Evolutionary conservation across 2,329 filamentous ascomycete species (phyloP), one percentile per base, ranked within the genome.

Genomic region (Colletotrichum sp.): DNA sequence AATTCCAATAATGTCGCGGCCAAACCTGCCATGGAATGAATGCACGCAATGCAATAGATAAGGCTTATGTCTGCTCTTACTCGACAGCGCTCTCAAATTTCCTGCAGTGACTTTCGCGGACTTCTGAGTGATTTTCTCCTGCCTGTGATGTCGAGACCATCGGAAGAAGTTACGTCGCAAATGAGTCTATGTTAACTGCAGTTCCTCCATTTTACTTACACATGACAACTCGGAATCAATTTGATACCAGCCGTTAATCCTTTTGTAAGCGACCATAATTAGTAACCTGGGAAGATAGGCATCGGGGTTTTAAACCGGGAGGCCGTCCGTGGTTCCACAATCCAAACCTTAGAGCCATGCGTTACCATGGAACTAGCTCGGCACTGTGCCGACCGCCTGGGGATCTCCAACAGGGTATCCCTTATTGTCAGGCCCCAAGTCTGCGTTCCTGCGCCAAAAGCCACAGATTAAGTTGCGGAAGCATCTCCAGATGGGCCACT

Each of bases 341-440:
- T 36, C 59, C 66, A 72, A 72, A 75, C 61, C 24, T 66, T 43
- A 18, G 24, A 52, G 39, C 68, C 61, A 55, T 67, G 61, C 61
- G 14, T 57, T 52, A 21, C 36, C 36, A 14, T 9, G 43, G 60
- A 34, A 28, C 21, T 28, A 4, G 61, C 16, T 71, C 72, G 72
- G 72, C 72, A 75, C 13, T 0, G 68, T 75, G 68, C 72, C 72
- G 72, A 75, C 34, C 28, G 21, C 28, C 28, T 67, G 30, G 24
- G 14, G 36, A 39, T 65, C 28, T 66, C 14, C 34, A 36, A 34
- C 28, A 66, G 52, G 68, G 61, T 30, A 36, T 52, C 68, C 68
- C 24, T 16, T 63, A 6, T 30, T 39, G 16, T 24, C 43, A 65
- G 18, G 28, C n/a, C 18, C 48, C 21, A 14, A 12, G 4, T 6